Base-by-base conservation (phyloP, 495 filamentous ascomycete species). In the Cercophora newfieldiana region DNA sequence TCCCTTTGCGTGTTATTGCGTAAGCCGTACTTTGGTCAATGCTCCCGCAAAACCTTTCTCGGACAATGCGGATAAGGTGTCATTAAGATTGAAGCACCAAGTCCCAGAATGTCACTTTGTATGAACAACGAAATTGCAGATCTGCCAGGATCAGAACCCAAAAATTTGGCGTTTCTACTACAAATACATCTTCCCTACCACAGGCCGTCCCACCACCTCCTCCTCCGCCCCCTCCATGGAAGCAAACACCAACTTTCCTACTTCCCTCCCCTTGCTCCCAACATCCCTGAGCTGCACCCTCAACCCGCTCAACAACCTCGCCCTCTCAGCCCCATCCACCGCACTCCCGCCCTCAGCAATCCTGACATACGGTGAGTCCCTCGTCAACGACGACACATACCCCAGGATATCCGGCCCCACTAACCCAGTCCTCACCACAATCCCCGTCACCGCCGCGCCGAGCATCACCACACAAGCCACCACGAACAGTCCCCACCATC, bases 211-310 rank as follows among this genome's bases (percentile, higher is more conserved):
- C n/a, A n/a, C n/a, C n/a, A n/a, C n/a, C n/a, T n/a, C n/a, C n/a
- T n/a, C n/a, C n/a, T n/a, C n/a, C n/a, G n/a, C 21, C 48, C 48
- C 48, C 6, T 51, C 6, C 4, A 19, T 4, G 5, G 54, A 57
- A 1, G 54, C 25, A 25, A 57, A 25, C 21, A 24, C 54, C 54
- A 57, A 29, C 14, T 29, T 24, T 29, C 54, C 54, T 8, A 57
- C 25, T 18, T 29, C 54, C n/a, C n/a, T n/a, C 10, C 28, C 24
- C 21, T 29, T 8, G 14, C 19, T 19, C 25, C n/a, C 7, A 8
- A 57, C 25, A 57, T 57, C 54, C 54, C 26, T 19, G 12, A 57
- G 1, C 54, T 57, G 54, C 54, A 57, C 54, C 28, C 28, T 25
- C 21, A 57, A 10, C 54, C 28, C 54, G 21, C 28, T 57, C 24